A percentile compares a stretch with the other conserved stretches of the same genome.
phyloP scores from a whole-genome alignment of 2,329 filamentous ascomycete species.

The Huntiella moniliformis region DNA sequence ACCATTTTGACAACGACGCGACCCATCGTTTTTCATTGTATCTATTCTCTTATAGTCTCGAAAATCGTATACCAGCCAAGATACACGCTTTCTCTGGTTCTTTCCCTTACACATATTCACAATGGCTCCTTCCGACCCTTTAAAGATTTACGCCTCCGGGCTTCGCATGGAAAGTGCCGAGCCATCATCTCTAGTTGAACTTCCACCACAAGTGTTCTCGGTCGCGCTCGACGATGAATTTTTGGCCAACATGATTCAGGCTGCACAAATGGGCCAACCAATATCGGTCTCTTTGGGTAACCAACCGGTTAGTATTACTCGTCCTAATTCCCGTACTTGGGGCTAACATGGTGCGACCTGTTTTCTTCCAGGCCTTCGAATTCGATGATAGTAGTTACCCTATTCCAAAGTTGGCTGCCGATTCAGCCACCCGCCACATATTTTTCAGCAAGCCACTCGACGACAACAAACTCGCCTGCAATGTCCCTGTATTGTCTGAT shows the following conservation, averaged over 20 bases:
- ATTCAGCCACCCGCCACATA: slow-evolving; percentile 32
- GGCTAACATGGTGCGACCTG: slow-evolving; percentile 5
- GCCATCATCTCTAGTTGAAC: slow-evolving; percentile 20
- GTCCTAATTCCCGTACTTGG: neutral
- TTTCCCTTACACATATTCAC: slow-evolving; percentile 10
- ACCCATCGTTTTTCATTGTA: neutral
- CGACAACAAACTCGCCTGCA: slow-evolving; percentile 26
- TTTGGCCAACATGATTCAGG: slow-evolving; percentile 44
- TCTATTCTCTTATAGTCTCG: neutral
- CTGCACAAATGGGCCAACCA: slow-evolving; percentile 35
- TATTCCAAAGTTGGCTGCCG: slow-evolving; percentile 25
- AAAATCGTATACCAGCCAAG: neutral
- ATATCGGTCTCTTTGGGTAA: slow-evolving; percentile 39
- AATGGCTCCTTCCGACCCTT: slow-evolving; percentile 20
- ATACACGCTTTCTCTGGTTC: neutral
- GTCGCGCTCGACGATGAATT: slow-evolving; percentile 37
- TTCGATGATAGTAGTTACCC: slow-evolving; percentile 33
- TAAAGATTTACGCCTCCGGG: slow-evolving; percentile 38
- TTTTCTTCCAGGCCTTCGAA: slow-evolving; percentile 27
- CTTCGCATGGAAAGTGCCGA: slow-evolving; percentile 35
- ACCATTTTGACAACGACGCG: neutral
- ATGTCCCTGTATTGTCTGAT: slow-evolving; percentile 31
- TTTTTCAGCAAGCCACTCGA: slow-evolving; percentile 35
- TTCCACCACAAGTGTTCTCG: slow-evolving; percentile 37
- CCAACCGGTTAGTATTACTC: slow-evolving; percentile 35